phyloP scores from a whole-genome alignment of 345 rosid genomes.

The Alliaria petiolata region DNA sequence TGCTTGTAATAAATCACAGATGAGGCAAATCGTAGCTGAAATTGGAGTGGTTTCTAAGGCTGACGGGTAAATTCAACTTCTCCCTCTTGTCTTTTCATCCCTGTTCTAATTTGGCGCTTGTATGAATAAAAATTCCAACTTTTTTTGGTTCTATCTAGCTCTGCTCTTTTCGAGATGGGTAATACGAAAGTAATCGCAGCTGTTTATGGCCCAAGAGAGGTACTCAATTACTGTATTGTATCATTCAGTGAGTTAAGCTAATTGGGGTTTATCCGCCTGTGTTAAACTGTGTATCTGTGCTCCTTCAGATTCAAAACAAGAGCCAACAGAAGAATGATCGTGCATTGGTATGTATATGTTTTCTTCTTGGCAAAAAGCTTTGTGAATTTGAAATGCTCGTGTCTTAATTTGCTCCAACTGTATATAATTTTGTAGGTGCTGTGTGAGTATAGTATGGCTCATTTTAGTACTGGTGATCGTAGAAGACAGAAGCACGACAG shows the following conservation, averaged over 20 bases:
- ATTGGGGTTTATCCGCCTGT: background rate
- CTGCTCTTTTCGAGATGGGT: constrained; percentile 95
- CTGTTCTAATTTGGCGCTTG: background rate
- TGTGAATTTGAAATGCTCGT: background rate
- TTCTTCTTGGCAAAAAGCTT: background rate
- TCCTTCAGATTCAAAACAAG: constrained; percentile 67
- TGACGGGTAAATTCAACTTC: constrained; percentile 50
- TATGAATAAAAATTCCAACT: background rate
- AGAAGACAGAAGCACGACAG: constrained; percentile 89
- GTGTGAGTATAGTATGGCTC: constrained; percentile 96
- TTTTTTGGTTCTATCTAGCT: constrained; percentile 37
- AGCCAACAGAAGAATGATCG: constrained; percentile 64
- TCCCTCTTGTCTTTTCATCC: background rate
- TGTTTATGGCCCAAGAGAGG: constrained; percentile 98
- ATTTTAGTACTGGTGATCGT: constrained; percentile 90
- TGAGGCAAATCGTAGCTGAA: constrained; percentile 92
- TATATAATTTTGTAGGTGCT: constrained; percentile 48
- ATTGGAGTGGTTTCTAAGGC: constrained; percentile 75
- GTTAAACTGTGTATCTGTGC: background rate
- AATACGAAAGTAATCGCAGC: constrained; percentile 96
- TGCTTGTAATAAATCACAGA: constrained; percentile 36
- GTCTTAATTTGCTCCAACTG: background rate
- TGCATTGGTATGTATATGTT: constrained; percentile 53
- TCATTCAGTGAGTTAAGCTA: background rate
- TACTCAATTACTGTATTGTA: constrained; percentile 2